Base-by-base conservation (phyloP, 2,329 filamentous ascomycete species). In the Penicillium sp. region DNA sequence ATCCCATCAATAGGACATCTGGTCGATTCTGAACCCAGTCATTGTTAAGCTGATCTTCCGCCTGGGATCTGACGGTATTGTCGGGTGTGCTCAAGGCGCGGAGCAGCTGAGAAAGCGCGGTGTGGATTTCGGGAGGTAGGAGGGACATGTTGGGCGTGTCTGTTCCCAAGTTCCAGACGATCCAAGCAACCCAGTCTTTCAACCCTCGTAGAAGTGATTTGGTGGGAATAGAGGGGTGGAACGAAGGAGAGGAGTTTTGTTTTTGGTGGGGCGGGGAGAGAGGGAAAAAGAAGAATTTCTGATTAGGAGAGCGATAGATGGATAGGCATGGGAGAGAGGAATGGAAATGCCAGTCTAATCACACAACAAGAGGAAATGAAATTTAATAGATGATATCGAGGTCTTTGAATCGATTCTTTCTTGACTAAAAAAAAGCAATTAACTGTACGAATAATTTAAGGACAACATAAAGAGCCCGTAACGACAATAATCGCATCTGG, bases 1-100 rank as follows among this genome's bases (percentile, higher is more conserved):
- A 80, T 62, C 92, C 94, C 88, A 97, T 94, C 71, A 99, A 79
- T 65, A 97, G 81, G 66, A 96, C 83, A 69, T 97, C 92, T 35
- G 94, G 92, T 58, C 89, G 85, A 55, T 85, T 82, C 59, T 80
- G 79, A 35, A 91, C 89, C 94, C 94, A 99, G 81, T 91, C 92
- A 76, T 85, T 90, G 74, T 91, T 90, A 60, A 99, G 80, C 73
- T 92, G 88, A 62, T 95, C 90, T 76, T 99, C 94, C 50, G 93
- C 93, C 74, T 90, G 86, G 30, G 89, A 85, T 72, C 94, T 88
- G 67, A 90, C 82, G 56, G 82, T 81, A 78, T 99, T 99, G 78
- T 99, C 93, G 66, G 91, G 79, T 45, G 90, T 93, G 78, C 94
- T 89, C 62, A 99, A 85, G 65, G 88, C 92, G 78, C 89, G 86